phyloP scores from a whole-genome alignment of 257 asterid species.

The Forsythia viridissima region DNA sequence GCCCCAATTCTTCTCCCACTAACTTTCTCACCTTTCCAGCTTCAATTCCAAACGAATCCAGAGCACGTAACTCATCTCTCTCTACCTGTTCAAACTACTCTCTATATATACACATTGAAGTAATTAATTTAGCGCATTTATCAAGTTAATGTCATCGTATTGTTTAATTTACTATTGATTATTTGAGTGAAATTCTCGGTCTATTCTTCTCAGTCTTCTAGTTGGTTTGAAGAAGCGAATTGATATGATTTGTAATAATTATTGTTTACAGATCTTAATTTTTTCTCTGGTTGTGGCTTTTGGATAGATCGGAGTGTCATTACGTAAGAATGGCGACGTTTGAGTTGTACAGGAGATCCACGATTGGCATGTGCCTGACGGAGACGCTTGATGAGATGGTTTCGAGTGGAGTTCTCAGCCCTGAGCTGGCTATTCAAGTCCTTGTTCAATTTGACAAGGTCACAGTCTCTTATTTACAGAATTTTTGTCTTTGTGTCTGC shows the following conservation, averaged over 20 bases:
- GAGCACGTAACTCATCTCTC: constrained; percentile 10
- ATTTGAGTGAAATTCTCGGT: not conserved
- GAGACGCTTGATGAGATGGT: constrained; percentile 94
- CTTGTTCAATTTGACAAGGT: constrained; percentile 98
- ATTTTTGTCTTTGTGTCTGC: not conserved
- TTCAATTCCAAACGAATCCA: not conserved
- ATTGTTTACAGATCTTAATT: not conserved
- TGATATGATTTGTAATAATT: not conserved
- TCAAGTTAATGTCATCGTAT: not conserved
- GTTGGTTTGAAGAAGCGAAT: constrained; percentile 9
- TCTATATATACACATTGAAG: not conserved
- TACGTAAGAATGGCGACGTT: constrained; percentile 71
- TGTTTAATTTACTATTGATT: not conserved
- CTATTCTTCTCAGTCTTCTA: not conserved
- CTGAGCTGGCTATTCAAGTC: constrained; percentile 89
- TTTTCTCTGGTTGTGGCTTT: not conserved
- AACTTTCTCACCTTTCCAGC: constrained; percentile 23
- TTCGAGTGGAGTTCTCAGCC: constrained; percentile 65
- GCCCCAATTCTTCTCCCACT: constrained; percentile 69
- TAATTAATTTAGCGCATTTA: not conserved
- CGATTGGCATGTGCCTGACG: constrained; percentile 89
- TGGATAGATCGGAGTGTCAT: not conserved
- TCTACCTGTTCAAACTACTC: constrained; percentile 11
- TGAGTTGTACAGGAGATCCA: constrained; percentile 85
- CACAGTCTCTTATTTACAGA: not conserved